phyloP scores from a whole-genome alignment of 345 rosid genomes.

The Moricandia arvensis region DNA sequence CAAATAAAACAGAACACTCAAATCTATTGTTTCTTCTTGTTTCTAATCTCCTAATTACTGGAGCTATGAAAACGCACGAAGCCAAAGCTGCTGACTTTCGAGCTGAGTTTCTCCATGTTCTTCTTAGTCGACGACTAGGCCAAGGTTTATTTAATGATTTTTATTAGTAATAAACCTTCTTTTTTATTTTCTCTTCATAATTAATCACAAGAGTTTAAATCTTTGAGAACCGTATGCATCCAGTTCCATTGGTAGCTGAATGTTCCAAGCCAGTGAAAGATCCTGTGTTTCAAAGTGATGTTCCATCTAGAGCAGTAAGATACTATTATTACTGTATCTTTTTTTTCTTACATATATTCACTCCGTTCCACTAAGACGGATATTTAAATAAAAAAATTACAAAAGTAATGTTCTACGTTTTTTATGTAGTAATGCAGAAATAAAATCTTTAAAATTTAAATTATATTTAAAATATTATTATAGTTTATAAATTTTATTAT shows the following conservation, averaged over 20 bases:
- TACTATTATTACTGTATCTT: not conserved
- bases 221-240: not conserved
- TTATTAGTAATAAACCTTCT: not conserved
- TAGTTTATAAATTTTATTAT: too few species aligned
- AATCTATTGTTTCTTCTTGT: not conserved
- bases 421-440: too few species aligned
- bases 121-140: constrained; percentile 48
- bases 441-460: too few species aligned
- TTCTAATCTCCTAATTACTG: constrained; percentile 1
- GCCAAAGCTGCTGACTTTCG: constrained; percentile 44
- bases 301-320: constrained; percentile 54
- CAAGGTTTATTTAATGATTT: constrained; percentile 39
- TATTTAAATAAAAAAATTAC: too few species aligned
- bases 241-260: constrained; percentile 59
- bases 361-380: too few species aligned
- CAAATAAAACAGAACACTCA: too few species aligned
- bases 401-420: too few species aligned
- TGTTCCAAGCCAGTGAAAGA: constrained; percentile 50
- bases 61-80: constrained; percentile 33
- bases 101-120: constrained; percentile 49
- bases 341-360: too few species aligned
- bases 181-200: not conserved
- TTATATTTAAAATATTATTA: too few species aligned
- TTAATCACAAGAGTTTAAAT: constrained; percentile 12
- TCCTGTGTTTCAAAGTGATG: constrained; percentile 57